Base-by-base conservation (phyloP, 2,329 filamentous ascomycete genomes). In the Trichoderma afroharzianum region DNA sequence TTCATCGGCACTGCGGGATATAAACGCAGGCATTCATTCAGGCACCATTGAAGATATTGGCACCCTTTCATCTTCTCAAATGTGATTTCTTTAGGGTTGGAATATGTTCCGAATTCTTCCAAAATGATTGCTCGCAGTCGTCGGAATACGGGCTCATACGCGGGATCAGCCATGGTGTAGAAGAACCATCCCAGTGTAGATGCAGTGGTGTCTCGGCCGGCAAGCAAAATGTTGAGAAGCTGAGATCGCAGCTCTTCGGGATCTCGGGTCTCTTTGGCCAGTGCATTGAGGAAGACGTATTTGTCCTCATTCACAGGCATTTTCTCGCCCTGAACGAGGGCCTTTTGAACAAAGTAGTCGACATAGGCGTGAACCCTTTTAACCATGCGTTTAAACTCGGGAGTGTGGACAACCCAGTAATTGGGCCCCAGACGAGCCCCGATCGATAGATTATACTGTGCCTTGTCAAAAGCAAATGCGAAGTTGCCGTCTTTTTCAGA, bases 291-390 rank as follows among this genome's bases (percentile, higher is more conserved):
- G 70, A 81, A 81, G 57, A 81, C 73, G 43, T 81, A 81, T 47
- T 76, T 75, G 28, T 72, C 57, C 9, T 68, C 68, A 12, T 71
- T 53, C 14, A 32, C 9, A 9, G 33, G n/a, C 58, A 71, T 71
- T 36, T 53, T 76, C 63, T 11, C 67, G 73, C 26, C 74, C 77
- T 55, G 71, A 81, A 50, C 82, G 79, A 71, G 92, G 81, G 11
- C 89, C 84, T 68, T 83, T 64, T 88, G 86, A 73, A 93, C 91
- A 78, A 88, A 92, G n/a, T 85, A 86, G 74, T 88, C 85, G n/a
- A 93, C 86, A 77, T 93, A 94, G 9, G 85, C 80, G 76, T 94
- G 88, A 79, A 93, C 87, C n/a, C 85, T 82, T 33, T 86, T 85
- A 64, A 93, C 90, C 8, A 91, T 87, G 70, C 88, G 86, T 73